Base-by-base conservation (phyloP, 2,329 filamentous ascomycete species). In the Colletotrichum destructivum region DNA sequence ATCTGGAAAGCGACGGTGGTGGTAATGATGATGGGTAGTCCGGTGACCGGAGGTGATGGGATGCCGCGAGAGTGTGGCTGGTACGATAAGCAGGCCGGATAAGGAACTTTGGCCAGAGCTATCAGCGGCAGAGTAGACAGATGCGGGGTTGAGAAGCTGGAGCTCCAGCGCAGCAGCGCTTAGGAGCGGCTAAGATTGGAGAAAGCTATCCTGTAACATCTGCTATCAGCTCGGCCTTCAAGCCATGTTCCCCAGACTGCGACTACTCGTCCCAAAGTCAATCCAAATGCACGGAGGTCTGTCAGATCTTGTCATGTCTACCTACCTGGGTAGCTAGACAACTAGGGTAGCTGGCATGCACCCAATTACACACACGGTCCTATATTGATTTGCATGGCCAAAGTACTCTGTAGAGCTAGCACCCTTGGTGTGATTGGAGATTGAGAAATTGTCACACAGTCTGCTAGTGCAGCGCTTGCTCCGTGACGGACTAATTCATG, bases 111-210 rank as follows among this genome's bases (percentile, higher is more conserved):
- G 23, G 40, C 57, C 46, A 60, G 51, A 69, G 59, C 59, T 70
- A 49, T 47, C 47, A n/a, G 54, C 40, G 31, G 40, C 40, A 26
- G 52, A 31, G 49, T 64, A 54, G 65, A 47, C 69, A 40, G 69
- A 60, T 71, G 69, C 69, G 69, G 69, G 69, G 69, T 71, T 51
- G 59, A 47, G 52, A 47, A 71, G 69, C 47, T 69, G 26, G 15
- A 71, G 65, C 65, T 71, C 54, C 46, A 64, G 65, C 69, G 38
- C 65, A 62, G 51, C 40, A 69, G 69, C 69, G 65, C 65, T 63
- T 63, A 69, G 59, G 64, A 46, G 59, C 69, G 69, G 69, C 65
- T 71, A 69, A 71, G 15, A 69, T 69, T 71, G 69, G 69, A 26
- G 69, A 69, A 62, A 52, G 47, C 47, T 31, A 54, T 13, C 35